Evolutionary conservation across 1,284 basidiomycete genomes (phyloP), one percentile per base, ranked within the genome.

Genomic region (Fistulinella cinereoalba): DNA sequence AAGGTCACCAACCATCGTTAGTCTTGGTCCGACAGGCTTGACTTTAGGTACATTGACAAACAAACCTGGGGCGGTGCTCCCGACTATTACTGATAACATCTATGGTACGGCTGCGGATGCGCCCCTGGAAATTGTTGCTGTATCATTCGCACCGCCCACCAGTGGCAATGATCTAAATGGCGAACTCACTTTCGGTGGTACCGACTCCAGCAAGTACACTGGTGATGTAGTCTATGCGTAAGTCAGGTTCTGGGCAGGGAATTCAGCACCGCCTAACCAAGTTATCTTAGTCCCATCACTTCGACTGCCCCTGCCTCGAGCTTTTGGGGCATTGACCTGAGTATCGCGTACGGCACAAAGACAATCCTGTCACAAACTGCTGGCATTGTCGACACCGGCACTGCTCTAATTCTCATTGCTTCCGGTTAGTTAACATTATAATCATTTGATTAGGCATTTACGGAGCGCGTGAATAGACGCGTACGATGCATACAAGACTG

Each of bases 251-350:
- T 21, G 6, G 12, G n/a, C n/a, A n/a, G n/a, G 31, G 32, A 16
- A 13, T 5, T 9, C 19, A 11, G 28, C 12, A 8, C 21, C 40
- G 4, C 23, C 12, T 25, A 38, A 27, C 45, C 7, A 39, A n/a
- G n/a, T n/a, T n/a, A 44, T 16, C 28, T n/a, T 42, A 78, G 76
- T 8, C 70, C 77, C 9, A 32, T 78, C 42, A 82, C 80, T 3
- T 55, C 52, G 10, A 76, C 74, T 2, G 61, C 49, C 10, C 82
- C 81, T 23, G 70, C 80, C 9, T 66, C 56, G 40, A 52, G 65
- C 29, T 85, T 73, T 70, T 85, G 80, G 79, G 83, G 83, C 32
- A 80, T 85, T 55, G 68, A 80, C 58, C 72, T 83, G 64, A 70
- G 72, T 37, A 71, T 85, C 49, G 64, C 62, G n/a, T 84, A 80